phyloP scores from a whole-genome alignment of 306 rosid species.

The Mimosa bimucronata region DNA sequence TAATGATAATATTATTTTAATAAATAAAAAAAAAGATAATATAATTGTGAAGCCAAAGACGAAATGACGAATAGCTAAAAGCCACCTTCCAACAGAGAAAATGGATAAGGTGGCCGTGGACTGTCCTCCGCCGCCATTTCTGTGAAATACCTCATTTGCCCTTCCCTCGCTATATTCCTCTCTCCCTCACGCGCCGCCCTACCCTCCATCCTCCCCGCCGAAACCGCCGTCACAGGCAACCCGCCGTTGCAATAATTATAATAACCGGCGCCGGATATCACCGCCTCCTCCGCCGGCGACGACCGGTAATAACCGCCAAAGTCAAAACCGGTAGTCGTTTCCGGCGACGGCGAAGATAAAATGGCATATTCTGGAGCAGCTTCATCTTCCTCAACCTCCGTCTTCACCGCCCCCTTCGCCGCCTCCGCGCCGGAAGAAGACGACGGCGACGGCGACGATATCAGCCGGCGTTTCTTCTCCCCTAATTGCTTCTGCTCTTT shows the following conservation, averaged over 20 bases:
- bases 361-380: conserved; percentile 28
- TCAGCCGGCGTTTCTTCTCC: conserved; percentile 58
- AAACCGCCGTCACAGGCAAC: conserved; percentile 37
- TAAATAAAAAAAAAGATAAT: background rate
- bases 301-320: conserved; percentile 39
- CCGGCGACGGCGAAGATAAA: conserved; percentile 53
- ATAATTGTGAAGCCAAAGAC: conserved; percentile 32
- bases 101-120: conserved; percentile 85
- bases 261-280: background rate
- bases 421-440: conserved; percentile 37
- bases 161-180: conserved; percentile 31
- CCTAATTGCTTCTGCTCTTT: conserved; percentile 38
- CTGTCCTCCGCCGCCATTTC: conserved; percentile 63
- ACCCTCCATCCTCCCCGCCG: conserved; percentile 13
- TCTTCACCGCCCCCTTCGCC: conserved; percentile 44
- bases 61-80: conserved; percentile 57
- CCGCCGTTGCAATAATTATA: conserved; percentile 29
- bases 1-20: no score
- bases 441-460: conserved; percentile 45
- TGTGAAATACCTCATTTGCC: conserved; percentile 35
- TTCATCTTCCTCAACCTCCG: conserved; percentile 62
- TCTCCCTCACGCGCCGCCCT: conserved; percentile 36
- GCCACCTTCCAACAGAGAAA: conserved; percentile 79
- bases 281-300: conserved; percentile 37
- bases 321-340: conserved; percentile 46